A percentile compares a stretch with the other conserved stretches of the same genome.
Evolutionary conservation across 768 basidiomycete species (phyloP).

Genomic region (Myochromella boudieri): DNA sequence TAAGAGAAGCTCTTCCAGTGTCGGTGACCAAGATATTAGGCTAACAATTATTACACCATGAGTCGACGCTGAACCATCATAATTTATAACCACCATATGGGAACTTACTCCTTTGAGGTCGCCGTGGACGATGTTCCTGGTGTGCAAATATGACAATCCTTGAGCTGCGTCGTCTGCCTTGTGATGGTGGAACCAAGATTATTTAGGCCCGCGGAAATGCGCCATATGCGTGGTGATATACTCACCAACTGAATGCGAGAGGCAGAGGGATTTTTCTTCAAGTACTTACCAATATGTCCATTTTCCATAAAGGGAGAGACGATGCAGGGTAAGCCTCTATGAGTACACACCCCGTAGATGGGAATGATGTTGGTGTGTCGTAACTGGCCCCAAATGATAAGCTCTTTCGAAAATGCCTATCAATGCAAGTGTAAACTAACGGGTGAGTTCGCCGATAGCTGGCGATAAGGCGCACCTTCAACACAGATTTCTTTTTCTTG

Average conservation of each 20-base stretch:
- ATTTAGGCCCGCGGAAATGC: neutral
- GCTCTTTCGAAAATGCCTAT: neutral
- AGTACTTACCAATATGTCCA: neutral
- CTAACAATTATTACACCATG: too few species aligned
- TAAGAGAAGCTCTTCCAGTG: too few species aligned
- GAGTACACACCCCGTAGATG: neutral
- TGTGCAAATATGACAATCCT: neutral
- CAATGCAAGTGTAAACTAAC: neutral
- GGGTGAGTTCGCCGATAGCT: neutral
- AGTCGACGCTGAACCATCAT: too few species aligned
- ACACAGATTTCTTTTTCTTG: neutral
- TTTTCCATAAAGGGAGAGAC: too few species aligned
- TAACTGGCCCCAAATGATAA: neutral
- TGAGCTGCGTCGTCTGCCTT: neutral
- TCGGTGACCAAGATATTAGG: too few species aligned
- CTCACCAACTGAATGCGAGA: neutral
- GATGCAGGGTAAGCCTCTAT: neutral
- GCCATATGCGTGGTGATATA: neutral
- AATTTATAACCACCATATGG: too few species aligned
- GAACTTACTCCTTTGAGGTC: neutral
- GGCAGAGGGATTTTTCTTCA: neutral
- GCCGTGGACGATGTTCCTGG: neutral
- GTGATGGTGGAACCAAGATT: too few species aligned
- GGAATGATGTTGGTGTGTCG: neutral
- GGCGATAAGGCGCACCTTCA: neutral